Percentiles rank a stretch among this genome's conserved stretches.
These are phyloP conservation scores for Podila horticola DNA, from an alignment of 192 early-diverging fungal species.

Conservation along the genomic window DNA sequence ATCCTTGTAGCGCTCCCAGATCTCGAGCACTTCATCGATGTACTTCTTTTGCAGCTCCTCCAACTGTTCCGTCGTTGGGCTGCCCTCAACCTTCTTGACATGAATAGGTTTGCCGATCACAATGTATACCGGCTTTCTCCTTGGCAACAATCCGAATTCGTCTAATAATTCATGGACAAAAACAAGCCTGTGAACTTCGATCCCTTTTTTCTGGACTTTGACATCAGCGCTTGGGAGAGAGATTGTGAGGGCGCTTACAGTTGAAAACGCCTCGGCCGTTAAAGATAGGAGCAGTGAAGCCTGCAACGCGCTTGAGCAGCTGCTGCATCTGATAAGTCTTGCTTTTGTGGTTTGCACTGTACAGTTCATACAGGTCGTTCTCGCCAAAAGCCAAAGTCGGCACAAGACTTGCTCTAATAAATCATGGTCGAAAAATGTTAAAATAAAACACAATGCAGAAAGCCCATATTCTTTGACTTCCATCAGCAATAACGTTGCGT, in stretches of 20 bases:
- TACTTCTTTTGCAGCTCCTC: constrained; percentile 70
- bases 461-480: no score
- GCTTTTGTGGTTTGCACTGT: constrained; percentile 72
- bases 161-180: constrained; percentile 38
- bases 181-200: no score
- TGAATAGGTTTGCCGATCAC: constrained; percentile 75
- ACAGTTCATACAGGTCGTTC: constrained; percentile 86
- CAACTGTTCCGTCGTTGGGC: constrained; percentile 69
- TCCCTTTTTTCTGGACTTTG: no score
- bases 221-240: constrained; percentile 16
- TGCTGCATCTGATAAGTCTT: constrained; percentile 71
- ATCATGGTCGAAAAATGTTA: not conserved
- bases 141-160: constrained; percentile 57
- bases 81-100: constrained; percentile 52
- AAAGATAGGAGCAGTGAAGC: constrained; percentile 80
- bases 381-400: constrained; percentile 94
- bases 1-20: constrained; percentile 79
- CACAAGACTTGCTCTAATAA: constrained; percentile 73
- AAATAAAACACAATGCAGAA: not conserved
- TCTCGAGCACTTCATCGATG: constrained; percentile 64
- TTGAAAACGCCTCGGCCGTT: constrained; percentile 88
- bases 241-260: constrained; percentile 60
- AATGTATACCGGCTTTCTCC: constrained; percentile 57
- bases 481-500: not conserved
- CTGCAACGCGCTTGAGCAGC: constrained; percentile 67